phyloP scores from a whole-genome alignment of 2,329 filamentous ascomycete species.

The Sporothrix dimorphospora region DNA sequence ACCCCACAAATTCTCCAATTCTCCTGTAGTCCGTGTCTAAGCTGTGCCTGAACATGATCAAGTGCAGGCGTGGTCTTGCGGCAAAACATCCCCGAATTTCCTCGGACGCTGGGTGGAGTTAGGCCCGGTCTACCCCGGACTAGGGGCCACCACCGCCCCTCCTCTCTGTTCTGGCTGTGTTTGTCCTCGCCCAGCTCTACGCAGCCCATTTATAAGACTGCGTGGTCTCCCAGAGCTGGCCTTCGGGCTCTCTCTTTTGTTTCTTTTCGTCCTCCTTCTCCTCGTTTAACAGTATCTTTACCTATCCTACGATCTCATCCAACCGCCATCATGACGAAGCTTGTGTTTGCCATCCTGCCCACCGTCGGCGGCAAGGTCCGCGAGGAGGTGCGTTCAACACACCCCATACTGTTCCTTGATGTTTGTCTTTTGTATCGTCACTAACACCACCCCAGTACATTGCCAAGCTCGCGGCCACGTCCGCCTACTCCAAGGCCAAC shows the following conservation, averaged over 20 bases:
- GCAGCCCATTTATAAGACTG: not conserved
- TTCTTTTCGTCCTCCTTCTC: not conserved
- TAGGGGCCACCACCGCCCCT: not conserved
- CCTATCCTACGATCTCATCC: not conserved
- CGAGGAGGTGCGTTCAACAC: constrained; percentile 17
- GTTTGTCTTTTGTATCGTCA: not conserved
- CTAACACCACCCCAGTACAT: constrained; percentile 31
- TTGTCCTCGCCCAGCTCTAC: not conserved
- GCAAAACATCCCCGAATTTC: constrained; percentile 23
- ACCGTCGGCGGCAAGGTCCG: constrained; percentile 27
- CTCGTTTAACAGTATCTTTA: not conserved
- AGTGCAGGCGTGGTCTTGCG: not conserved
- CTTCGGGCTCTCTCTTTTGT: not conserved
- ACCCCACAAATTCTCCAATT: constrained; percentile 22
- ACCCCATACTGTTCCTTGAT: not conserved
- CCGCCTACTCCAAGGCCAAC: constrained; percentile 30
- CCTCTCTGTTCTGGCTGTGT: not conserved
- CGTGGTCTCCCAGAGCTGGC: not conserved
- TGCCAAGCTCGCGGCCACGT: constrained; percentile 29
- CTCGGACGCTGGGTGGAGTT: not conserved
- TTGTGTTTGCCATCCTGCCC: constrained; percentile 30
- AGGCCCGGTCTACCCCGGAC: constrained; percentile 13
- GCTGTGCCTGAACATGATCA: constrained; percentile 12
- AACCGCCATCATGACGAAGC: constrained; percentile 24
- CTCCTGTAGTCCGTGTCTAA: not conserved